Conservation (phyloP, 106 monocot species). For the Platanthera guangdongensis region DNA sequence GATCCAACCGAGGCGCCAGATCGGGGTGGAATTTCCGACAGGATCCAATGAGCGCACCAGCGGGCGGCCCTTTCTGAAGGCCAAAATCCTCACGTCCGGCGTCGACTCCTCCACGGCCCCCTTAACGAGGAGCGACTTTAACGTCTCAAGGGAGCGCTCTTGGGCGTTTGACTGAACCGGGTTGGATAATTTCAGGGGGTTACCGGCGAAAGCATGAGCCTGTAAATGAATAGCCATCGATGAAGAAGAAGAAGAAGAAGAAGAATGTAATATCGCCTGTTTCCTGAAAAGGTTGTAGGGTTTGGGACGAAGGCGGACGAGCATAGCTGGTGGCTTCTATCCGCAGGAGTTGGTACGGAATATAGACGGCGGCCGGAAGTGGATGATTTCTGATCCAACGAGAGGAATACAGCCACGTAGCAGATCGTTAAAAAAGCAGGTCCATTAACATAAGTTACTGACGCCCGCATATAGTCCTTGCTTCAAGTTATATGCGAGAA, state of each 20-base stretch:
- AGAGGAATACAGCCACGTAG: too few species aligned
- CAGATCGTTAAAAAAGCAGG: too few species aligned
- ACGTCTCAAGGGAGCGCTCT: constrained; percentile 35
- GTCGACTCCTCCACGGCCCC: constrained; percentile 8
- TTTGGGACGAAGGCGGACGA: too few species aligned
- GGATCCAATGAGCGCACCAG: constrained; percentile 33
- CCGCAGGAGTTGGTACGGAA: too few species aligned
- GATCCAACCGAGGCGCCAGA: constrained; percentile 58
- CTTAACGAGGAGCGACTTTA: constrained; percentile 31
- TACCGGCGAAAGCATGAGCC: constrained; percentile 60
- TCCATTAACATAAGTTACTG: too few species aligned
- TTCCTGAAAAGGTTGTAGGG: too few species aligned
- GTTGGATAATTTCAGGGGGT: constrained; percentile 29
- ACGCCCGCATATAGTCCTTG: not conserved
- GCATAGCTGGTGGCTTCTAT: too few species aligned
- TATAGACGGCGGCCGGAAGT: too few species aligned
- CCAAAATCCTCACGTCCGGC: constrained; percentile 29
- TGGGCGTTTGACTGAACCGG: not conserved
- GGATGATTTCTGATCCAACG: too few species aligned
- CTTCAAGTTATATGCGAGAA: not conserved
- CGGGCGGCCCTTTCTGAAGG: constrained; percentile 62
- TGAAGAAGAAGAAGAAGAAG: too few species aligned
- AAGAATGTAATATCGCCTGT: too few species aligned
- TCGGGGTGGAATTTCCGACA: constrained; percentile 12
- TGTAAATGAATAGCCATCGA: constrained; percentile 36